These are phyloP conservation scores for Yarrowia hollandica DNA, from an alignment of 805 yeast genomes.

Conservation along the genomic window DNA sequence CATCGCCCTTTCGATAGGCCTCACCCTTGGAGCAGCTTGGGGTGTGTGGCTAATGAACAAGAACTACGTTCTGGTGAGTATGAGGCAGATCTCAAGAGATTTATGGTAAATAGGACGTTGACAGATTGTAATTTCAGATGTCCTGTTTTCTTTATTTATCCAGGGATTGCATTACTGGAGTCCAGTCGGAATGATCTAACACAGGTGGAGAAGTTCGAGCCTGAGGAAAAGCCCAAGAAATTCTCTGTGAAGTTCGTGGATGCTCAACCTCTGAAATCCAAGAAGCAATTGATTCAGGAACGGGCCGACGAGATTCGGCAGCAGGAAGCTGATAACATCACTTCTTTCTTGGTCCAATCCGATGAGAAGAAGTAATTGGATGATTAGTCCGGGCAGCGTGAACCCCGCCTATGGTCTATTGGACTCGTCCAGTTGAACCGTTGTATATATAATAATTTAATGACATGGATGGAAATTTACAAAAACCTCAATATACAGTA, in stretches of 20 bases:
- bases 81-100: too few relatives aligned
- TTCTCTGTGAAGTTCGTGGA: slow-evolving; percentile 8
- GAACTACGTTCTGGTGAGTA: slow-evolving; percentile 9
- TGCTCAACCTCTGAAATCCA: slow-evolving; percentile 11
- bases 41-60: slow-evolving; percentile 26
- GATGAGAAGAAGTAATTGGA: neutral
- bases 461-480: too few relatives aligned
- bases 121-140: too few relatives aligned
- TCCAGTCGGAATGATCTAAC: too few relatives aligned
- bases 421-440: too few relatives aligned
- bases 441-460: slow-evolving; percentile 16
- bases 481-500: too few relatives aligned
- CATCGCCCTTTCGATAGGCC: slow-evolving; percentile 7
- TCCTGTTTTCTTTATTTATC: too few relatives aligned
- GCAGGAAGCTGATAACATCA: slow-evolving; percentile 21
- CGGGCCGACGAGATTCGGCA: neutral
- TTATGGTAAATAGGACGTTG: too few relatives aligned
- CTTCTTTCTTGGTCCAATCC: slow-evolving; percentile 4
- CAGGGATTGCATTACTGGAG: too few relatives aligned
- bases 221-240: slow-evolving; percentile 1
- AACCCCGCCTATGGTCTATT: too few relatives aligned
- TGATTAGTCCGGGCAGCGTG: too few relatives aligned
- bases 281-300: neutral
- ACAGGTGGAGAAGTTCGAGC: slow-evolving; percentile 13
- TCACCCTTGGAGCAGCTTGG: slow-evolving; percentile 10